Evolutionary conservation across 305 asterid genomes (phyloP), one percentile per base, ranked within the genome.

Genomic region (Coffea humblotiana): DNA sequence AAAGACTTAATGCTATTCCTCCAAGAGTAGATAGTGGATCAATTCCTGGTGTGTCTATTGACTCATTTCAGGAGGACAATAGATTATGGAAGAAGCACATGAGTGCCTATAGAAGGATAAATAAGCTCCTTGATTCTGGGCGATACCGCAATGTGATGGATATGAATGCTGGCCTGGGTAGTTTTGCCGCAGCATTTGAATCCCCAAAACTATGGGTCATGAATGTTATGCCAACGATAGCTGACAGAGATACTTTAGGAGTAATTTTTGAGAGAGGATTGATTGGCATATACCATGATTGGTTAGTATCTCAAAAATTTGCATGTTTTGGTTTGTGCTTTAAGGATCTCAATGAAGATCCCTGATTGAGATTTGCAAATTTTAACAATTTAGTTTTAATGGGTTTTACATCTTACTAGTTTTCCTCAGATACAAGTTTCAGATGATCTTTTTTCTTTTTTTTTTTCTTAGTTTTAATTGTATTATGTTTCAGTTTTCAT

Each of bases 131-230:
- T 35, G 98, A 93, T 85, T 83, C 98, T 1, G 98, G 98, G 85
- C 88, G 98, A 90, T 95, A 90, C 87, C 96, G 97, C 78, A 94
- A 94, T 87, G 89, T 94, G 81, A 92, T 94, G 98, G 98, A 94
- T 86, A 94, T 94, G 98, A 93, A 94, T 90, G 97, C 98, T 72
- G 97, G 97, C 61, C 82, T 94, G 37, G 98, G 98, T 77, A 87
- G 98, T 74, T 95, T 95, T 85, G 98, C 94, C 47, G 98, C 98
- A 47, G 96, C 96, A 10, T 87, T 95, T 73, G 85, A 90, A 4
- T 88, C 95, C 83, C 92, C 98, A 68, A 95, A 95, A 84, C 78
- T 89, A 74, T 95, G 98, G 98, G 98, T 95, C 45, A 95, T 95
- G 98, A 95, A 95, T 85, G 98, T 93, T 71, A 81, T 91, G 74